Conservation (phyloP, 176 grass and related monocot genomes). For the Phyllostachys edulis region DNA sequence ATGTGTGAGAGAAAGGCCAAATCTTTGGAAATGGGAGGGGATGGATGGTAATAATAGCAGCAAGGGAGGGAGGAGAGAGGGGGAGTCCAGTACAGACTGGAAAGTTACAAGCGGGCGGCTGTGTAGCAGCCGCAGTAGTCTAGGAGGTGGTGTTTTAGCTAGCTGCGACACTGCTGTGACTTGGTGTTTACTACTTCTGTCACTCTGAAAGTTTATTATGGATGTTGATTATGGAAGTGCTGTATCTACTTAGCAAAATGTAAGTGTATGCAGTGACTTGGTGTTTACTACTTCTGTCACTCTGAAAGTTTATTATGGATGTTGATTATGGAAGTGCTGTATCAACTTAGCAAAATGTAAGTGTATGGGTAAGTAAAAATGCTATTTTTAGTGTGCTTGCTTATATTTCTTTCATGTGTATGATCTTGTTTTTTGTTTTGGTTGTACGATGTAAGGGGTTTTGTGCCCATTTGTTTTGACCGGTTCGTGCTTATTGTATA, state of each 20-base stretch:
- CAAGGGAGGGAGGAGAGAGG: neutral
- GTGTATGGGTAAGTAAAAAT: no score
- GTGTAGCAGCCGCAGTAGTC: neutral
- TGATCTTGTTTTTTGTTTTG: no score
- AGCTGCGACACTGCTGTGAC: constrained; percentile 4
- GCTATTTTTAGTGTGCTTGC: no score
- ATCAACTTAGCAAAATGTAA: no score
- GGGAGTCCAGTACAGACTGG: constrained; percentile 44
- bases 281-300: constrained; percentile 14
- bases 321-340: no score
- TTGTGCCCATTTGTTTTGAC: no score
- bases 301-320: neutral
- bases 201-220: neutral
- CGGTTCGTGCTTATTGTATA: neutral
- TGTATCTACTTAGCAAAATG: no score
- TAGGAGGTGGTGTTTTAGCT: constrained; percentile 8
- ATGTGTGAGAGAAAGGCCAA: constrained; percentile 34
- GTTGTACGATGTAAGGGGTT: no score
- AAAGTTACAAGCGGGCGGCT: constrained; percentile 49
- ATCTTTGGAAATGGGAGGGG: constrained; percentile 42
- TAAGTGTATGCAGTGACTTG: neutral
- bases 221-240: no score
- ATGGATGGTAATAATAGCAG: constrained; percentile 42
- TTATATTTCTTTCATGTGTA: no score
- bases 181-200: constrained; percentile 13